Evolutionary conservation across 2,329 filamentous ascomycete species (phyloP), one percentile per base, ranked within the genome.

Genomic region (Pseudogymnoascus sp.): DNA sequence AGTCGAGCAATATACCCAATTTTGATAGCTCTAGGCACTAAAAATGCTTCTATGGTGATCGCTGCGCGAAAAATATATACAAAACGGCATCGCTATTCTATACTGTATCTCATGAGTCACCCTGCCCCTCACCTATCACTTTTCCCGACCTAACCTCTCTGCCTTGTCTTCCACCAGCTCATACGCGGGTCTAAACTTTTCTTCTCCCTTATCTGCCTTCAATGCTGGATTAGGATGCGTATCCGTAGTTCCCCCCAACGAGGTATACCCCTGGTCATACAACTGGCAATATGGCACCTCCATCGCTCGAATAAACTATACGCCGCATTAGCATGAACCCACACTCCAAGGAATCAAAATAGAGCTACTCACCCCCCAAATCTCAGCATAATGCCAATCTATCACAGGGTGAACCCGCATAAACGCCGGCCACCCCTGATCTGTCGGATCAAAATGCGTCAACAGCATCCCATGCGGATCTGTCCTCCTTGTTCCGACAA

Each of bases 321-420:
- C 31, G 5, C 18, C n/a, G 5, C 36, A 14, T 70, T 63, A 71
- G 65, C 45, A 45, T 40, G 61, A 16, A 64, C 63, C 39, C 31
- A 54, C 57, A 40, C n/a, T 37, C 12, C 12, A 39, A 51, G 16
- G n/a, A 12, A 23, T 60, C 36, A 14, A 64, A 54, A 60, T 18
- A 60, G 21, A 61, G 60, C 71, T 72, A 81, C 90, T 80, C 72
- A 96, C 92, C 16, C 87, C 85, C 95, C 95, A 97, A 62, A 97
- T 93, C 75, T 97, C 93, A 10, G 86, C 84, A 75, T 97, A 96
- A 74, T 95, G 91, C 95, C 95, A 99, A 76, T 99, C 95, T 72
- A 99, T 93, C 8, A 99, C 90, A 0, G 95, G 93, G 75, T 99
- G 92, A 65, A 97, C 82, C 64, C 95, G 85, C 87, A 97, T 93